Evolutionary conservation across 1,284 basidiomycete genomes (phyloP).

Genomic region (Takashimella tepidaria): DNA sequence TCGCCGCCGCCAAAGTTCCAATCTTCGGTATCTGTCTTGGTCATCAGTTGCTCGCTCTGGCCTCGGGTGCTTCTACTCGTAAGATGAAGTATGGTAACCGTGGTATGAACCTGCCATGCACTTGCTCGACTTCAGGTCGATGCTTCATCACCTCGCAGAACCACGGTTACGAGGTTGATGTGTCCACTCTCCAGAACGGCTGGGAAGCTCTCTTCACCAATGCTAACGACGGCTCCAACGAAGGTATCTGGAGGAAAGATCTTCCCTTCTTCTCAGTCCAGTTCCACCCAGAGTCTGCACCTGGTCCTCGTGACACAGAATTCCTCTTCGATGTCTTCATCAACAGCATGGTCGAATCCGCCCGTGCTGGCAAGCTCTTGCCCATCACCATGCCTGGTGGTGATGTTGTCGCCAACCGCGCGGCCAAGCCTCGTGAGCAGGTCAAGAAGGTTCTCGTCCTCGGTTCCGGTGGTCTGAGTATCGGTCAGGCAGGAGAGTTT

Average conservation of each 20-base stretch:
- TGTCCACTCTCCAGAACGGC: conserved; percentile 66
- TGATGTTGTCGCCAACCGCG: conserved; percentile 67
- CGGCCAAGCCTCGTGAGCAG: conserved; percentile 63
- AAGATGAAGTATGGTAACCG: conserved; percentile 99
- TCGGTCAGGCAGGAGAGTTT: conserved; percentile 98
- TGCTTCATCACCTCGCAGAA: conserved; percentile 99
- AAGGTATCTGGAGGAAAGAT: conserved; percentile 84
- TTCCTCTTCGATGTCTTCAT: conserved; percentile 99
- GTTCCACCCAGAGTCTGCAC: conserved; percentile 98
- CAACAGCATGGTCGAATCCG: conserved; percentile 73
- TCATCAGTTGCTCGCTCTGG: conserved; percentile 93
- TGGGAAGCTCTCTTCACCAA: conserved; percentile 96
- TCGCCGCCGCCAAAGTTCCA: conserved; percentile 70
- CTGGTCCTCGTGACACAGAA: conserved; percentile 97
- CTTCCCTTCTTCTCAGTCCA: conserved; percentile 97
- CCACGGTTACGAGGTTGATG: conserved; percentile 95
- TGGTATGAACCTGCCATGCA: conserved; percentile 98
- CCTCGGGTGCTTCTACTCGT: conserved; percentile 85
- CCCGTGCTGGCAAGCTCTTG: conserved; percentile 60
- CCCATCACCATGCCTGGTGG: conserved; percentile 87
- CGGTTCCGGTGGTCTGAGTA: conserved; percentile 95
- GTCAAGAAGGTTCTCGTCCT: conserved; percentile 94
- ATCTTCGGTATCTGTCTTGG: conserved; percentile 99
- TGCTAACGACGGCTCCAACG: conserved; percentile 95
- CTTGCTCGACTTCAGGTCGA: conserved; percentile 83